Conservation (phyloP, 2,329 filamentous ascomycete species). For the Xylariales sp. region DNA sequence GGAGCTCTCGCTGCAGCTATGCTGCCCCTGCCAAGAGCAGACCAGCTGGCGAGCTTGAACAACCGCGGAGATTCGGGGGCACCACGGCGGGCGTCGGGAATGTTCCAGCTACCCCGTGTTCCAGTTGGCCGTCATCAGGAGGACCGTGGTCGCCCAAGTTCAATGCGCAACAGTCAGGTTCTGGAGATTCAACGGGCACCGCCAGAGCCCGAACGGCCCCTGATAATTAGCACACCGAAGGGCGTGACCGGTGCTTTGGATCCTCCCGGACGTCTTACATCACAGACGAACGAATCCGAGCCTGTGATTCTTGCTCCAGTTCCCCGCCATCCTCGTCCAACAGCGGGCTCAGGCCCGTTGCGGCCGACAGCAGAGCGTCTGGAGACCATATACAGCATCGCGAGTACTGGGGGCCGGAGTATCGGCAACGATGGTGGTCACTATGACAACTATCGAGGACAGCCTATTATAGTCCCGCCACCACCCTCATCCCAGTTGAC, state of each 20-base stretch:
- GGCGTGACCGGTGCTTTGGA: constrained; percentile 52
- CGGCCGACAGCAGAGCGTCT: constrained; percentile 48
- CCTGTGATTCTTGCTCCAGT: constrained; percentile 49
- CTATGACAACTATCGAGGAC: constrained; percentile 7
- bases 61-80: constrained; percentile 32
- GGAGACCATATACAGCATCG: constrained; percentile 48
- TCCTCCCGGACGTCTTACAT: constrained; percentile 30
- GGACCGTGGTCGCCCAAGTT: constrained; percentile 15
- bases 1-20: constrained; percentile 31
- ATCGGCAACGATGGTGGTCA: constrained; percentile 7
- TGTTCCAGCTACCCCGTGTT: constrained; percentile 37
- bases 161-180: constrained; percentile 18
- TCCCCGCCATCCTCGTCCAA: constrained; percentile 43
- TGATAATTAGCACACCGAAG: constrained; percentile 57
- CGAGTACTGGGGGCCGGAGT: constrained; percentile 18
- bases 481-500: constrained; percentile 30
- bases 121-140: constrained; percentile 30
- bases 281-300: constrained; percentile 29
- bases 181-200: constrained; percentile 20
- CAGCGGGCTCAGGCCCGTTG: constrained; percentile 28
- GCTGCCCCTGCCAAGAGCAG: constrained; percentile 33
- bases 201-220: constrained; percentile 42
- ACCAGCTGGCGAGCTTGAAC: constrained; percentile 34
- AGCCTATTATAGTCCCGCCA: constrained; percentile 12
- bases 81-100: constrained; percentile 39